Base-by-base conservation (phyloP, 192 early-diverging fungal genomes). In the Mortierella claussenii region DNA sequence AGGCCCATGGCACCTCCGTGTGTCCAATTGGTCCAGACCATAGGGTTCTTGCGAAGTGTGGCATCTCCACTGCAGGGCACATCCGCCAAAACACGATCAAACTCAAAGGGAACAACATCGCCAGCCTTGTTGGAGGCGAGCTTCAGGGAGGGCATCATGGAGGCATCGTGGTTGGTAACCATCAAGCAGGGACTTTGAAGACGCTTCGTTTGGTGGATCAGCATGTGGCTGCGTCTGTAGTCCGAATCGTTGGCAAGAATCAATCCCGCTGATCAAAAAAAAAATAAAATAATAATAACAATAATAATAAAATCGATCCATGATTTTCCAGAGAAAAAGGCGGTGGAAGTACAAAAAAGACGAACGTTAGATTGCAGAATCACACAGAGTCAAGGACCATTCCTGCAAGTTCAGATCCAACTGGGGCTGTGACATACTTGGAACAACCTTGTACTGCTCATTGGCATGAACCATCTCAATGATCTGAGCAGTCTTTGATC, bases 21-120 rank as follows among this genome's bases (percentile, higher is more conserved):
- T 6, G 80, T 81, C 97, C 97, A 99, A 52, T 88, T 89, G 55
- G 85, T 88, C 96, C 96, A 99, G 31, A 98, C 93, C 53, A 85
- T 85, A 64, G 87, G 85, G 79, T 99, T 99, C 81, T 99, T 99
- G 69, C 98, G 90, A 32, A 98, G 80, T 2, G 98, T 99, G 27
- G 96, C 98, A 69, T 99, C 98, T 56, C 98, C 98, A 64, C 93
- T 90, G 88, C 98, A 99, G 2, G 98, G 98, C 15, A 98, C 98
- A 81, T 99, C 98, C 56, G 90, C 92, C 36, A 99, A 86, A 47
- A 99, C 95, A 52, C 97, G 90, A 78, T 99, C 98, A 86, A 99
- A 99, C 68, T 93, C 91, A 56, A 96, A 81, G 1, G 82, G 57
- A 67, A 71, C 59, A 60, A 79, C 61, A 63, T 78, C 67, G 42